phyloP scores from a whole-genome alignment of 495 filamentous ascomycete genomes.

The Aspergillus bertholletiae region DNA sequence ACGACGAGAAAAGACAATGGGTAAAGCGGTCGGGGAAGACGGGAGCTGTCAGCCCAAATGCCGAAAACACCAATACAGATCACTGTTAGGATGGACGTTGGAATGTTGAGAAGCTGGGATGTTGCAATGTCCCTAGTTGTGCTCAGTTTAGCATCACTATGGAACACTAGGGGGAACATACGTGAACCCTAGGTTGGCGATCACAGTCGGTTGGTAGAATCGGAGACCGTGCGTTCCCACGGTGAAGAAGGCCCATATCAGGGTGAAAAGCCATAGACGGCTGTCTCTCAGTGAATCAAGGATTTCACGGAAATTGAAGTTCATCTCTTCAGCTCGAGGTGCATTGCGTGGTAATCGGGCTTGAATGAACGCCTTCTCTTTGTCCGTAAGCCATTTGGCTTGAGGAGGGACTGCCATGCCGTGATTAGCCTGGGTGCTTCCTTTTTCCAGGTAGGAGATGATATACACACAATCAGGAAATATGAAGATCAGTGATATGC shows the following conservation, averaged over 20 bases:
- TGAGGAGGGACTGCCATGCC: slow-evolving; percentile 29
- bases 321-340: slow-evolving; percentile 30
- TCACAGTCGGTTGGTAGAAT: slow-evolving; percentile 41
- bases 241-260: slow-evolving; percentile 36
- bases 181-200: slow-evolving; percentile 38
- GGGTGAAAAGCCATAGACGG: slow-evolving; percentile 19
- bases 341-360: slow-evolving; percentile 37
- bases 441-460: too few relatives aligned
- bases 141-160: too few relatives aligned
- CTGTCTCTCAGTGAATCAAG: slow-evolving; percentile 27
- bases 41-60: slow-evolving; percentile 32
- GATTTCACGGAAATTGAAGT: slow-evolving; percentile 35
- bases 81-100: slow-evolving; percentile 24
- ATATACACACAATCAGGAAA: slow-evolving; percentile 38
- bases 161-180: slow-evolving; percentile 5
- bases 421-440: too few relatives aligned
- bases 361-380: slow-evolving; percentile 35
- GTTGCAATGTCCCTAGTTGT: slow-evolving; percentile 25
- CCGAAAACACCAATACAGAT: slow-evolving; percentile 16
- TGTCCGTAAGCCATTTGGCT: slow-evolving; percentile 34
- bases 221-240: slow-evolving; percentile 34
- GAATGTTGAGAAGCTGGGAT: slow-evolving; percentile 33
- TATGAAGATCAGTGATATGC: slow-evolving; percentile 29
- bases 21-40: slow-evolving; percentile 33
- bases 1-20: slow-evolving; percentile 34